Evolutionary conservation across 768 basidiomycete species (phyloP), one percentile per base, ranked within the genome.

Genomic region (Neoboletus subvelutipes): DNA sequence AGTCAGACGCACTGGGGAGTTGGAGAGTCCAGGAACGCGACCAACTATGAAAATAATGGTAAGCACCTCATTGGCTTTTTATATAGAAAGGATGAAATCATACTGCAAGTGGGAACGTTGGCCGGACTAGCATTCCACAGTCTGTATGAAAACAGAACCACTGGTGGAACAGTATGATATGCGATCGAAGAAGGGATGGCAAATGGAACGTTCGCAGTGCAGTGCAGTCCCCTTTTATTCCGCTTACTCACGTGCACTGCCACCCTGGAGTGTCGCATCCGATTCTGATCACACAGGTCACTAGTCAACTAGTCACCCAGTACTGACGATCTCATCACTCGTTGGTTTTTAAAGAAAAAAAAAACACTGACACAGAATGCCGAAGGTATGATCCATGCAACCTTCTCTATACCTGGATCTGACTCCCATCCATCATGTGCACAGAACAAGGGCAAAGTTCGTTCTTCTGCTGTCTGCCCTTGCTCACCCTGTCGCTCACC

Each of bases 361-460:
- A 40, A 10, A 17, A 45, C 22, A 29, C 31, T 45, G 31, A 57
- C 12, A 43, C 33, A 52, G 8, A 28, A 70, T 69, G 67, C 67
- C 68, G 5, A 69, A 69, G 61, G 67, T 68, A 17, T n/a, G 60
- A 22, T 34, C 5, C 8, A 20, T 40, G 5, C n/a, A 34, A 11
- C 11, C 1, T 29, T n/a, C 20, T 20, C 20, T 20, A 12, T 13
- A 9, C 2, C 45, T 15, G 7, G 4, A 45, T 28, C 49, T 63
- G 22, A 63, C 41, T 2, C 3, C 4, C 28, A 42, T 57, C 4
- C 28, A 42, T 57, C 41, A 9, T 52, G 41, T 55, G 9, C 36
- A 40, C 51, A 69, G 67, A 69, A 69, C 55, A 69, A 69, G 54
- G 67, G 67, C 60, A 69, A 69, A 59, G 67, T 65, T 24, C 41